phyloP scores from a whole-genome alignment of 176 grass and related monocot species.

The Oryza australiensis region DNA sequence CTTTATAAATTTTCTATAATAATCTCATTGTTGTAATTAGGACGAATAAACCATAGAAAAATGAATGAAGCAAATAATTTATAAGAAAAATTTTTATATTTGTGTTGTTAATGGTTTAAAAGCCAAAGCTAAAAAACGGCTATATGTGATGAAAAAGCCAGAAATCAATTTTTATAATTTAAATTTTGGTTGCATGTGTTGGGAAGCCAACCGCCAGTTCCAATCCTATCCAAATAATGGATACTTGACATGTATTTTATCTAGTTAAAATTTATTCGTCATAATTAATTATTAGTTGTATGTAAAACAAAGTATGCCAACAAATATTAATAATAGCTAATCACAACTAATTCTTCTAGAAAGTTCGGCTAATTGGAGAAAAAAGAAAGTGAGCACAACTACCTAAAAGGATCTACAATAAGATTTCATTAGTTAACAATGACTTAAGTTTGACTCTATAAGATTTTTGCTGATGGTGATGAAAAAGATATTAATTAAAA shows the following conservation, averaged over 20 bases:
- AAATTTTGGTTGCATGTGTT: too few relatives aligned
- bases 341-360: not conserved
- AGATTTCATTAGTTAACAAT: not conserved
- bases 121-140: too few relatives aligned
- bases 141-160: too few relatives aligned
- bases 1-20: not conserved
- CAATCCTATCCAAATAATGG: too few relatives aligned
- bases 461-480: not conserved
- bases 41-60: too few relatives aligned
- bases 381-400: not conserved
- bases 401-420: not conserved
- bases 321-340: conserved; percentile 23
- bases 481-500: not conserved
- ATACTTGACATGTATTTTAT: not conserved
- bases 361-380: not conserved
- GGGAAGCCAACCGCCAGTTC: too few relatives aligned
- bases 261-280: not conserved
- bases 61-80: too few relatives aligned
- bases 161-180: too few relatives aligned
- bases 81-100: too few relatives aligned
- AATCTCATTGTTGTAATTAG: too few relatives aligned
- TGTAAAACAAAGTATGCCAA: not conserved
- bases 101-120: too few relatives aligned
- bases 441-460: not conserved
- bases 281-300: not conserved